phyloP scores from a whole-genome alignment of 306 rosid species.

The Begonia fuchsioides region DNA sequence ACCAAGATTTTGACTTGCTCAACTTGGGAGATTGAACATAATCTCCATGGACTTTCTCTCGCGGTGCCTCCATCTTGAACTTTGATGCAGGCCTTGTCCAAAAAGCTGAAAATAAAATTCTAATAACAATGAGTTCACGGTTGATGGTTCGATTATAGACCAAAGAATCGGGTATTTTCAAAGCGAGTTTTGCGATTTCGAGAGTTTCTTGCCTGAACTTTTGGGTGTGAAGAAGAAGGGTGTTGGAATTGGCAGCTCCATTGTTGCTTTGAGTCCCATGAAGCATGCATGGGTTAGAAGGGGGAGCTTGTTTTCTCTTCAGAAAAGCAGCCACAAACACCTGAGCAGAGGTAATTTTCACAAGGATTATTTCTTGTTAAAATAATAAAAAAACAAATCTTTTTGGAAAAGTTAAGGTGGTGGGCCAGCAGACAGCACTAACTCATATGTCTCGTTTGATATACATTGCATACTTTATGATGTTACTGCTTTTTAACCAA shows the following conservation, averaged over 20 bases:
- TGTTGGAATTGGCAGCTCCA: slow-evolving; percentile 2
- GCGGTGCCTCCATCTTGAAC: slow-evolving; percentile 21
- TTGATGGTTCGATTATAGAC: too few relatives aligned
- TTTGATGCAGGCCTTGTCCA: slow-evolving; percentile 79
- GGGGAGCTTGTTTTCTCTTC: slow-evolving; percentile 52
- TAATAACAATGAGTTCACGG: too few relatives aligned
- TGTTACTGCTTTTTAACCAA: slow-evolving; percentile 4
- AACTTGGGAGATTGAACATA: slow-evolving; percentile 60
- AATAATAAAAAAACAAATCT: neutral
- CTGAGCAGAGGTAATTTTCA: slow-evolving; percentile 16
- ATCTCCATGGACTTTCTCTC: slow-evolving; percentile 71
- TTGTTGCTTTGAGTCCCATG: slow-evolving; percentile 33
- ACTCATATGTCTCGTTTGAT: slow-evolving; percentile 6
- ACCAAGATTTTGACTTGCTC: slow-evolving; percentile 63
- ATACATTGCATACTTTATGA: slow-evolving; percentile 6
- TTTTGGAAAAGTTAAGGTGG: neutral
- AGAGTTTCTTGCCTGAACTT: slow-evolving; percentile 44
- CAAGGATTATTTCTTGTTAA: neutral
- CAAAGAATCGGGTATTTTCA: too few relatives aligned
- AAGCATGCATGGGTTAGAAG: slow-evolving; percentile 53
- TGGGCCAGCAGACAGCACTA: slow-evolving; percentile 17
- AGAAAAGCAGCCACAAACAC: slow-evolving; percentile 79
- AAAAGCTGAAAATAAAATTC: slow-evolving; percentile 33
- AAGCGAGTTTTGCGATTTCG: too few relatives aligned
- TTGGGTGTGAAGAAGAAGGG: slow-evolving; percentile 21